Evolutionary conservation across 176 grass and related monocot genomes (phyloP).

Genomic region (Oryza glaberrima): DNA sequence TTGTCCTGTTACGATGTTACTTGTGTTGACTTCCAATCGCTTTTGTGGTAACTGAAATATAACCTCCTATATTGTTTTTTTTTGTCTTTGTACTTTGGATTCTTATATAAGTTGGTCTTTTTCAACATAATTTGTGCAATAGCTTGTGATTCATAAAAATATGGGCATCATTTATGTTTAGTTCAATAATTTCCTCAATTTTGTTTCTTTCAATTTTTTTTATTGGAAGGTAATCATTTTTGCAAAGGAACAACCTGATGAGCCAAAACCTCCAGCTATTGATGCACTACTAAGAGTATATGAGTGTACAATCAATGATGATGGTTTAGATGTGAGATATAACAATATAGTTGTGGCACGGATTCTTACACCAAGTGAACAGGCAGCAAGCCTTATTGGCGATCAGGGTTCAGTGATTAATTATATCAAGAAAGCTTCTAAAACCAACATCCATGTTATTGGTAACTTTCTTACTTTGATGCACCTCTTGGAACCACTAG

Average conservation of each 20-base stretch:
- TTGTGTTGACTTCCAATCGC: neutral
- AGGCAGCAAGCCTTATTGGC: conserved; percentile 49
- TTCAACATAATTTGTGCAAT: neutral
- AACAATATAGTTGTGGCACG: conserved; percentile 22
- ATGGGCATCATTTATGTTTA: conserved; percentile 22
- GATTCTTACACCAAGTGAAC: conserved; percentile 54
- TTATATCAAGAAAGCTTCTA: conserved; percentile 54
- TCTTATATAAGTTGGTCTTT: conserved; percentile 5
- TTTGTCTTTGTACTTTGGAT: neutral
- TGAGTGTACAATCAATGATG: conserved; percentile 30
- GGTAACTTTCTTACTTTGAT: conserved; percentile 44
- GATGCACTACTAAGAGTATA: conserved; percentile 59
- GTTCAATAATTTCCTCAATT: conserved; percentile 5
- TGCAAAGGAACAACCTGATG: conserved; percentile 56
- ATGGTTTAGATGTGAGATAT: conserved; percentile 39
- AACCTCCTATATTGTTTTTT: neutral
- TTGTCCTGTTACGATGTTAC: neutral
- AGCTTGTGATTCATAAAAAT: neutral
- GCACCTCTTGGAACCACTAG: neutral
- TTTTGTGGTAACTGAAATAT: conserved; percentile 11
- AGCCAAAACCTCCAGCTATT: conserved; percentile 48
- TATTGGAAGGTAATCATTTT: conserved; percentile 54
- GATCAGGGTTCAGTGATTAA: conserved; percentile 41
- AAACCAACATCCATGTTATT: conserved; percentile 53
- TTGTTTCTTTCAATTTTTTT: conserved; percentile 2